phyloP scores from a whole-genome alignment of 2,329 filamentous ascomycete genomes.

The Penicillium janthinellum region DNA sequence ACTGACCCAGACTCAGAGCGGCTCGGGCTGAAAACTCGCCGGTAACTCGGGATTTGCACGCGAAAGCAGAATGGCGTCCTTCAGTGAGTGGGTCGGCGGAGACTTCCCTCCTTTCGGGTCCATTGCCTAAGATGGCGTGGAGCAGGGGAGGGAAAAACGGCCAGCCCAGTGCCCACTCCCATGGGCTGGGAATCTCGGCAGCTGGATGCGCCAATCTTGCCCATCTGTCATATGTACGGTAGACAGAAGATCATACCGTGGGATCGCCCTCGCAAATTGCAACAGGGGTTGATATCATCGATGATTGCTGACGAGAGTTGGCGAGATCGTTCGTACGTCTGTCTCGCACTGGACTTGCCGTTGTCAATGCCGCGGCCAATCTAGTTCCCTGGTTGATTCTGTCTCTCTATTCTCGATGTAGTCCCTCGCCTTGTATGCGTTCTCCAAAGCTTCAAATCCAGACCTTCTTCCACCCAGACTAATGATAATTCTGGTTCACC shows the following conservation, averaged over 20 bases:
- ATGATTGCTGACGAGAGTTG: neutral
- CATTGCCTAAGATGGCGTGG: slow-evolving; percentile 19
- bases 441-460: neutral
- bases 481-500: neutral
- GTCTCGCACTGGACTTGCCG: neutral
- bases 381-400: neutral
- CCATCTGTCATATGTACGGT: neutral
- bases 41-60: slow-evolving; percentile 23
- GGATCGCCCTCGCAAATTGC: slow-evolving; percentile 3
- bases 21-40: slow-evolving; percentile 3
- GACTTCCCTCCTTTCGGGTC: slow-evolving; percentile 14
- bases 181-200: slow-evolving; percentile 18
- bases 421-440: neutral
- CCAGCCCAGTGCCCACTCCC: slow-evolving; percentile 15
- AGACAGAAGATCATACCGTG: neutral
- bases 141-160: slow-evolving; percentile 11
- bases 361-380: neutral
- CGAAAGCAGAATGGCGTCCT: slow-evolving; percentile 6
- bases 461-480: neutral
- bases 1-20: neutral
- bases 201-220: slow-evolving; percentile 16
- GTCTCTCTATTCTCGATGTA: neutral
- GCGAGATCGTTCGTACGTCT: neutral
- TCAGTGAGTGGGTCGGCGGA: slow-evolving; percentile 19
- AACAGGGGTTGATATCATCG: neutral